Percentiles rank a stretch among this genome's conserved stretches.
These are phyloP conservation scores for Talaromyces thailandensis DNA, from an alignment of 495 filamentous ascomycete species.

Conservation along the genomic window DNA sequence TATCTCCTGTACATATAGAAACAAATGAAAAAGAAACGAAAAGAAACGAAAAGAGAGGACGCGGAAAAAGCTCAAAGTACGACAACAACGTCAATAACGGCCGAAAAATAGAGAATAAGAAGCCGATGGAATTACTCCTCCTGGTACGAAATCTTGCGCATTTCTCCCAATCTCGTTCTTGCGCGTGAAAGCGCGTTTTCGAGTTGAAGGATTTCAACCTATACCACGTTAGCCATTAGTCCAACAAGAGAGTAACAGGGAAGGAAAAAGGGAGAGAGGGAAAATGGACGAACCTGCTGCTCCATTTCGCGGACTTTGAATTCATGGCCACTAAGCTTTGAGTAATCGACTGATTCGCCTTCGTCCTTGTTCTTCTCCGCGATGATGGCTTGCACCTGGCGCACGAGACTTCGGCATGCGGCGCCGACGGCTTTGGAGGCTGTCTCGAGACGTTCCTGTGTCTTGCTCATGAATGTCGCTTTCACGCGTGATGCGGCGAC, in stretches of 20 bases:
- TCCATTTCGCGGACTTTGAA: conserved; percentile 99
- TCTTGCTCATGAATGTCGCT: conserved; percentile 95
- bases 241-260: too few species aligned
- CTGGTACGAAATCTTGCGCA: conserved; percentile 97
- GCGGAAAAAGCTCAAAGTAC: not conserved
- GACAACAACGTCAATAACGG: not conserved
- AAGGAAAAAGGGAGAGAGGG: not conserved
- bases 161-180: conserved; percentile 80
- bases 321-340: conserved; percentile 78
- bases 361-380: conserved; percentile 72
- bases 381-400: conserved; percentile 93
- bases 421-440: conserved; percentile 89
- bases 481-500: conserved; percentile 94
- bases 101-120: not conserved
- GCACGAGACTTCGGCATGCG: conserved; percentile 78
- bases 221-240: conserved; percentile 8
- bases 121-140: conserved; percentile 48
- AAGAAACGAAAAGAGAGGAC: not conserved
- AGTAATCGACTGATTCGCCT: conserved; percentile 71
- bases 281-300: conserved; percentile 69
- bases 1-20: not conserved
- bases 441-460: conserved; percentile 80
- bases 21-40: not conserved
- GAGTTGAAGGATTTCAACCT: conserved; percentile 96
- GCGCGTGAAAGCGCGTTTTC: conserved; percentile 82